phyloP scores from a whole-genome alignment of 352 stramenopile genomes.

The Phytophthora pluvialis region DNA sequence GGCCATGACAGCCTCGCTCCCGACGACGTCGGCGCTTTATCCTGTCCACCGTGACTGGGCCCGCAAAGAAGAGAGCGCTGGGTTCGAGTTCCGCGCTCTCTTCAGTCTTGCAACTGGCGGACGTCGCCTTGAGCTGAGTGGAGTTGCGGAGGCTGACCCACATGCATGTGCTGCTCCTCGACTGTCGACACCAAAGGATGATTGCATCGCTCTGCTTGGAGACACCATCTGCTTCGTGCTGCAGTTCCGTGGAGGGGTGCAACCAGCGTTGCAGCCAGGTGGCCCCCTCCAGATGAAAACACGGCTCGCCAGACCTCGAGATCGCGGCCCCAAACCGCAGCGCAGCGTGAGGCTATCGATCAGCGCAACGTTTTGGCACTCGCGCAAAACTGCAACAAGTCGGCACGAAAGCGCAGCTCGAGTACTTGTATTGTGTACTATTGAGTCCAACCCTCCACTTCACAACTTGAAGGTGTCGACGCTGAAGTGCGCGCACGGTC shows the following conservation, averaged over 20 bases:
- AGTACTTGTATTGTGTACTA: not conserved
- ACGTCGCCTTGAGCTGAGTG: slow-evolving; percentile 1
- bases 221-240: not conserved
- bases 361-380: slow-evolving; percentile 15
- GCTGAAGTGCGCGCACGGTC: slow-evolving; percentile 5
- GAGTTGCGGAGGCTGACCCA: not conserved
- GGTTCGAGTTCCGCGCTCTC: slow-evolving; percentile 14
- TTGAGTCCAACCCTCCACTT: not conserved
- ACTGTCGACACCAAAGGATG: not conserved
- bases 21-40: slow-evolving; percentile 10
- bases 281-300: slow-evolving; percentile 15
- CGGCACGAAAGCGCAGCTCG: not conserved
- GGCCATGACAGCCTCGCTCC: slow-evolving; percentile 11
- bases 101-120: not conserved
- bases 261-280: slow-evolving; percentile 8
- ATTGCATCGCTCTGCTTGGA: slow-evolving; percentile 4
- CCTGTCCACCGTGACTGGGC: slow-evolving; percentile 1
- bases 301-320: not conserved
- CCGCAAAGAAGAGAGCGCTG: slow-evolving; percentile 25
- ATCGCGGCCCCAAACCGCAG: slow-evolving; percentile 5
- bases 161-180: not conserved
- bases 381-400: slow-evolving; percentile 8
- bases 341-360: slow-evolving; percentile 9
- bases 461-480: slow-evolving; percentile 21
- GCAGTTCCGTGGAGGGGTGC: not conserved